These are phyloP conservation scores for Beverwykella pulmonaria DNA, from an alignment of 495 filamentous ascomycete genomes.

Conservation along the genomic window DNA sequence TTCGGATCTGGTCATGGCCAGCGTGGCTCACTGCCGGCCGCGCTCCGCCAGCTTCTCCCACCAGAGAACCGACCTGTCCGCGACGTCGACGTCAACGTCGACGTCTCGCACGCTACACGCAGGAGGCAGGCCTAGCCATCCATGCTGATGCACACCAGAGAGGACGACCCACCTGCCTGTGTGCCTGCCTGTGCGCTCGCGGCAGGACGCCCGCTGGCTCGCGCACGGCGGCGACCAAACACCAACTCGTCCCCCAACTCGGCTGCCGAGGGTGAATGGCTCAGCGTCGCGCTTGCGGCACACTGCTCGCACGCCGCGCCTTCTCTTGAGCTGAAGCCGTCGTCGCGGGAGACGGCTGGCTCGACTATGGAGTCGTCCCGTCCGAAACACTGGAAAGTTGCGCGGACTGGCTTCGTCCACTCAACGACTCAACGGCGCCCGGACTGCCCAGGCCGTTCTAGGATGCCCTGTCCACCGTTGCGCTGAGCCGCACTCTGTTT, in stretches of 20 bases:
- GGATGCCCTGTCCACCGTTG: conserved; percentile 30
- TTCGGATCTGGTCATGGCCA: background rate
- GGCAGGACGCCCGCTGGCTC: conserved; percentile 15
- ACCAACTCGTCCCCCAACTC: background rate
- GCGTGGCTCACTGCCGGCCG: conserved; percentile 7
- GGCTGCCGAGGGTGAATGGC: conserved; percentile 8
- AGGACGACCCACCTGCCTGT: background rate
- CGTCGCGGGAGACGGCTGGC: conserved; percentile 28
- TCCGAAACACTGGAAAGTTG: conserved; percentile 26
- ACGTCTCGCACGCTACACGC: background rate
- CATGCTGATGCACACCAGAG: background rate
- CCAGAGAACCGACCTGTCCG: background rate
- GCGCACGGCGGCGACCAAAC: conserved; percentile 1
- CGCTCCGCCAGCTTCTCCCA: conserved; percentile 7
- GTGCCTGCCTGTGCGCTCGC: background rate
- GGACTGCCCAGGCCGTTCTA: conserved; percentile 10
- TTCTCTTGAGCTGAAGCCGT: conserved; percentile 10
- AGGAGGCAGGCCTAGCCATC: background rate
- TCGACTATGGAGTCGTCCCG: conserved; percentile 4
- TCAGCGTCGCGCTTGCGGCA: background rate
- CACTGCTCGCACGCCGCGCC: background rate
- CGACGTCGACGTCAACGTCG: background rate
- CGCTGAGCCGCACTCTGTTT: conserved; percentile 38
- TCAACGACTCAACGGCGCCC: conserved; percentile 26
- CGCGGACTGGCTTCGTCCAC: conserved; percentile 12